Evolutionary conservation across 257 asterid species (phyloP).

Genomic region (Solanum okadae): DNA sequence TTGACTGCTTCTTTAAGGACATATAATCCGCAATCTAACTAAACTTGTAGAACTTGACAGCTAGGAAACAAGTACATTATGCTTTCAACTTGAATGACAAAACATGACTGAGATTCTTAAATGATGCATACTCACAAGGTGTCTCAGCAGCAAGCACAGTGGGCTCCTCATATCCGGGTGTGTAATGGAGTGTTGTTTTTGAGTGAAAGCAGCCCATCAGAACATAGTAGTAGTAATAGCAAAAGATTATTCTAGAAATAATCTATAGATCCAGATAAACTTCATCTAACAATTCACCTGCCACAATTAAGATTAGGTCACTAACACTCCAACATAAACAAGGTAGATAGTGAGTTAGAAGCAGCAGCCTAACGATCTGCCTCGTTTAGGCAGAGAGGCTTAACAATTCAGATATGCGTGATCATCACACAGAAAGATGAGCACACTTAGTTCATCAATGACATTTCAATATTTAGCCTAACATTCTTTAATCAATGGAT

Average conservation of each 20-base stretch:
- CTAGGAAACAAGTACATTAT: not conserved
- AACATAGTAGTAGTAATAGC: not conserved
- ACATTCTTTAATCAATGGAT: not conserved
- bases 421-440: not conserved
- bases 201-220: slow-evolving; percentile 76
- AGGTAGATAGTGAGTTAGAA: not conserved
- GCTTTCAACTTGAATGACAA: not conserved
- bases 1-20: not conserved
- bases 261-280: not conserved
- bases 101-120: not conserved
- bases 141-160: slow-evolving; percentile 79
- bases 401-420: not conserved
- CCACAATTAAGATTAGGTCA: not conserved
- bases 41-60: not conserved
- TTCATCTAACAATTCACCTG: not conserved
- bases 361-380: not conserved
- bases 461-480: not conserved
- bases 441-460: not conserved
- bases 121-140: slow-evolving; percentile 56
- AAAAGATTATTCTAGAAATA: too few relatives aligned
- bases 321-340: not conserved
- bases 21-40: not conserved
- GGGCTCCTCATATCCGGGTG: slow-evolving; percentile 81
- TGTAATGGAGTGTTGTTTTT: slow-evolving; percentile 15
- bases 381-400: not conserved